Evolutionary conservation across 2,329 filamentous ascomycete genomes (phyloP).

Genomic region (Fusarium dimerum): DNA sequence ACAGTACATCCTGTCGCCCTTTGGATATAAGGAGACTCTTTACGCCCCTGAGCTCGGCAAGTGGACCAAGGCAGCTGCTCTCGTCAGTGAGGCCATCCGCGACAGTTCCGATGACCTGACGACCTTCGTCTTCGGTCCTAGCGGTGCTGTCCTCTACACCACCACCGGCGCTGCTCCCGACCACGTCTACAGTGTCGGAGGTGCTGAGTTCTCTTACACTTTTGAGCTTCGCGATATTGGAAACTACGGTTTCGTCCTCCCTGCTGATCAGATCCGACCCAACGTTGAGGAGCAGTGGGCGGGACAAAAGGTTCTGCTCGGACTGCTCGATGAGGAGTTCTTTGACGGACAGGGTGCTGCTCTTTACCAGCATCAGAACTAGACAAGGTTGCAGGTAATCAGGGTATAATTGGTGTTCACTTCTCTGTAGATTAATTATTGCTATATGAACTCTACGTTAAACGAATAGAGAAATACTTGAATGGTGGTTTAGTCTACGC

Average conservation of each 20-base stretch:
- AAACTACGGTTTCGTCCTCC: constrained; percentile 40
- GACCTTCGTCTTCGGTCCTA: constrained; percentile 39
- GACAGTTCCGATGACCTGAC: constrained; percentile 32
- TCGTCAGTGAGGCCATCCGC: constrained; percentile 32
- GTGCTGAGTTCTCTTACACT: constrained; percentile 40
- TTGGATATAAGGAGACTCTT: constrained; percentile 46
- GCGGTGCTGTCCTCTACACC: constrained; percentile 40
- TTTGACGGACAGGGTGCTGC: constrained; percentile 34
- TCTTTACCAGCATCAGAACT: constrained; percentile 17
- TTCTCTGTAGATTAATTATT: not conserved
- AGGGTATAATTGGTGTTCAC: not conserved
- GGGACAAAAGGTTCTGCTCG: constrained; percentile 38
- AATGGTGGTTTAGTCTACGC: too few relatives aligned
- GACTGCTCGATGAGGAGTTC: constrained; percentile 35
- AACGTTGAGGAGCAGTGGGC: constrained; percentile 39
- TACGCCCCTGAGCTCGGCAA: constrained; percentile 40
- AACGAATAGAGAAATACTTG: too few relatives aligned
- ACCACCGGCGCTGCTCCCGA: constrained; percentile 35
- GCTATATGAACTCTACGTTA: too few relatives aligned
- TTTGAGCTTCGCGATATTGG: constrained; percentile 39
- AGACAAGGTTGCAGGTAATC: not conserved
- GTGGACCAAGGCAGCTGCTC: constrained; percentile 39
- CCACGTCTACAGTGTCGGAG: constrained; percentile 27
- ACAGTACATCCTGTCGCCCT: constrained; percentile 46
- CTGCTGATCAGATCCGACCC: constrained; percentile 38